Evolutionary conservation across 768 basidiomycete genomes (phyloP), one percentile per base, ranked within the genome.

Genomic region (Termitomyces titanicus): DNA sequence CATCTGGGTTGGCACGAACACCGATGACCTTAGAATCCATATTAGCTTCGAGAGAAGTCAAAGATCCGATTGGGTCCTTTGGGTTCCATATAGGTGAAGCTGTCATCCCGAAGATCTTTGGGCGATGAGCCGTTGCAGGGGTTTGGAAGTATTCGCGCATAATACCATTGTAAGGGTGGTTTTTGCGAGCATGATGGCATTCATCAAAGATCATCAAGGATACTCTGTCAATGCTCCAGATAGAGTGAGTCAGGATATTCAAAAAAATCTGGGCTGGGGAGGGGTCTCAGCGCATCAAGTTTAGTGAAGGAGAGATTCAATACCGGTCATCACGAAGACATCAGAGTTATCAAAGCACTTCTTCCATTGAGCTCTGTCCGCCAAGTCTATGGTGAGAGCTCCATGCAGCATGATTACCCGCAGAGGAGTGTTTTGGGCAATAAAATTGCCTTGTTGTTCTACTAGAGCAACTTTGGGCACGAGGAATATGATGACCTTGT

Each of bases 21-120:
- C 87, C 85, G 20, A 91, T 78, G 22, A 92, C 83, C 55, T 83
- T 87, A 18, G 89, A 79, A 66, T 91, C 79, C 67, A 93, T 61
- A 61, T 88, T 91, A 40, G 73, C 72, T 67, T 94, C 90, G 3
- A 93, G 73, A 0, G 75, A 74, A 20, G 73, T 65, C 18, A 95
- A 71, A 3, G 89, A 88, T 22, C 79, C 79, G 18, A 72, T 68
- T 0, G 90, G 83, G 50, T 91, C 80, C 58, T 81, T 86, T 12
- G 83, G 78, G 58, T 90, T 89, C 87, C 88, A 92, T 24, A 93
- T 84, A 0, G 93, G 93, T 17, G 90, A 93, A 0, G 94, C 94
- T 0, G 94, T 95, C 86, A 96, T 89, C 3, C 94, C 94, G 57
- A 95, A 91, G n/a, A 96, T 77, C 66, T 89, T 92, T 10, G 91